These are phyloP conservation scores for Cicer bijugum DNA, from an alignment of 306 rosid species.

Conservation along the genomic window DNA sequence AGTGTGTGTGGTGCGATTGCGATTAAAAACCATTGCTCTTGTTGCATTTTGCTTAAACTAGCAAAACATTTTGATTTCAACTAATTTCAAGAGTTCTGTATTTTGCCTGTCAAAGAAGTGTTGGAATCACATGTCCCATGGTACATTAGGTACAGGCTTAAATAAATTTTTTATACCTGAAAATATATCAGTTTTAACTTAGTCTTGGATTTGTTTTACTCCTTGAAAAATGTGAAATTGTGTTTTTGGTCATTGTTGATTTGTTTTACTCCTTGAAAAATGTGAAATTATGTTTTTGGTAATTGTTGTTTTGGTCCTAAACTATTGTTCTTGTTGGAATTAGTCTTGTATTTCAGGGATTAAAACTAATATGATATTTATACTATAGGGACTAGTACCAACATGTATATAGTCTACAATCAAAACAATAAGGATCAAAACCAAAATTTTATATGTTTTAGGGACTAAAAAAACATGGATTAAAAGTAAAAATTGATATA, in stretches of 20 bases:
- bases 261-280: conserved; percentile 4
- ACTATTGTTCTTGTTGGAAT: background rate
- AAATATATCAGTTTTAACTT: background rate
- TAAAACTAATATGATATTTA: background rate
- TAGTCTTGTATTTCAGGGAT: too few relatives aligned
- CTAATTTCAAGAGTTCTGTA: background rate
- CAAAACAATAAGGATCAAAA: background rate
- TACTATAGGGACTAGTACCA: background rate
- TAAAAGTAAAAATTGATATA: background rate
- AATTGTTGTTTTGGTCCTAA: background rate
- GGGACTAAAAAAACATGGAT: background rate
- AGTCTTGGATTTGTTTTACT: background rate
- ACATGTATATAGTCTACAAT: background rate
- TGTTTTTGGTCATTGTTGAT: background rate
- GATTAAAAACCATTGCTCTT: background rate
- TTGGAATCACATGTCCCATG: background rate
- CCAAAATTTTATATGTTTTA: background rate
- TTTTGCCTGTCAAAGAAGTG: background rate
- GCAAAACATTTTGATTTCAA: conserved; percentile 21
- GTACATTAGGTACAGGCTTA: background rate
- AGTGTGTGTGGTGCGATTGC: background rate
- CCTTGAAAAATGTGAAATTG: background rate
- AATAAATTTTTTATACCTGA: background rate
- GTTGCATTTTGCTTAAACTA: conserved; percentile 4
- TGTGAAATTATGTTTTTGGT: background rate